Conservation (phyloP, 78 protist genomes). For the Tieghemostelium lacteum region DNA sequence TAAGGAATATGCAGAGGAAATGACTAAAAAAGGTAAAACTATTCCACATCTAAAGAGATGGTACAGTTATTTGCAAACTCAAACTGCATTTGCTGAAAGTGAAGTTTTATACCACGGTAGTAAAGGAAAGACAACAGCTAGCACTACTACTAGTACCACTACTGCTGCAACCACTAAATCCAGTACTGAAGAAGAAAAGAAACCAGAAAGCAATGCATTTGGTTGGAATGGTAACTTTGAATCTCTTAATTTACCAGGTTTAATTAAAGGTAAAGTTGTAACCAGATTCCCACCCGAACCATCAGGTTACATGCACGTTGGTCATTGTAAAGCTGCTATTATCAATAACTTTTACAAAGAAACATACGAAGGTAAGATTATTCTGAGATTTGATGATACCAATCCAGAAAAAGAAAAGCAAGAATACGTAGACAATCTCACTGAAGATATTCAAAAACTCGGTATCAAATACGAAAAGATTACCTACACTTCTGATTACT, state of each 20-base stretch:
- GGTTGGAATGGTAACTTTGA: constrained; percentile 72
- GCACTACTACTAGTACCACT: not conserved
- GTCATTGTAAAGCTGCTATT: constrained; percentile 99
- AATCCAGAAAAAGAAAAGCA: constrained; percentile 93
- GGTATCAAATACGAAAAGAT: constrained; percentile 63
- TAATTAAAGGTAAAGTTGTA: constrained; percentile 95
- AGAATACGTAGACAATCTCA: constrained; percentile 86
- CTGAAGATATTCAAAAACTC: constrained; percentile 81
- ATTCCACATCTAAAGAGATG: constrained; percentile 67
- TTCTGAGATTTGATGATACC: constrained; percentile 99
- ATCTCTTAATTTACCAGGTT: constrained; percentile 76
- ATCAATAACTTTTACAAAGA: constrained; percentile 91
- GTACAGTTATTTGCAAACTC: constrained; percentile 6
- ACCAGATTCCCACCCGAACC: constrained; percentile 99
- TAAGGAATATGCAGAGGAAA: constrained; percentile 35
- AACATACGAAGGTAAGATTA: constrained; percentile 90
- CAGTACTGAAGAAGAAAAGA: not conserved
- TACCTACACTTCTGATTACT: constrained; percentile 96
- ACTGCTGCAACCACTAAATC: not conserved
- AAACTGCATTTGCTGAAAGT: constrained; percentile 25
- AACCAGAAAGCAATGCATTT: constrained; percentile 17
- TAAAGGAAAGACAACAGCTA: not conserved
- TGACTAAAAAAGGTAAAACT: not conserved
- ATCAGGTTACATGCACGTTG: constrained; percentile 98
- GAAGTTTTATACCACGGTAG: constrained; percentile 1